phyloP scores from a whole-genome alignment of 169 alveolate genomes.

The Plasmodium gonderi region DNA sequence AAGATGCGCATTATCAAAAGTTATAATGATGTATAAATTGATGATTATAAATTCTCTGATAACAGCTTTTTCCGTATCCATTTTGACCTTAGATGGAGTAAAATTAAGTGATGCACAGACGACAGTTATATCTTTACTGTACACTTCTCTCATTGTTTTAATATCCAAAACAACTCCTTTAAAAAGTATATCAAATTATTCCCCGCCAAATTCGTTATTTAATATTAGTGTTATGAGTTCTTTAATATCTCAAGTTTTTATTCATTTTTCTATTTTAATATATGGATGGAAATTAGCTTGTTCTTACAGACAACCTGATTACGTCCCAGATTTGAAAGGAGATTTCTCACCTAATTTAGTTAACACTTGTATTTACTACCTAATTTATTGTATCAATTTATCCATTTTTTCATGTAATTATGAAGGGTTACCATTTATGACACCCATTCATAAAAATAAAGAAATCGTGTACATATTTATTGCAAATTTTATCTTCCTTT shows the following conservation, averaged over 20 bases:
- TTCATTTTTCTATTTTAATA: conserved; percentile 83
- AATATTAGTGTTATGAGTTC: conserved; percentile 78
- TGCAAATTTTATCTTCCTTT: conserved; percentile 29
- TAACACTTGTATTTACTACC: conserved; percentile 89
- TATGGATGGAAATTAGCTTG: conserved; percentile 87
- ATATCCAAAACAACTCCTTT: conserved; percentile 83
- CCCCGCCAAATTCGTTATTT: conserved; percentile 80
- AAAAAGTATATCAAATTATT: conserved; percentile 68
- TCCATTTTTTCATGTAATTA: conserved; percentile 89
- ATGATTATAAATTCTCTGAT: conserved; percentile 95
- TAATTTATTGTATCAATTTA: conserved; percentile 85
- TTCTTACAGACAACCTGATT: conserved; percentile 63
- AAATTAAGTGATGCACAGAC: conserved; percentile 98
- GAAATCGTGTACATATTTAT: conserved; percentile 56
- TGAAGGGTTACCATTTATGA: conserved; percentile 91
- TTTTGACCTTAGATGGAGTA: conserved; percentile 96
- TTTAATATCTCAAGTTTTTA: conserved; percentile 81
- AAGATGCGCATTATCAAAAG: conserved; percentile 95
- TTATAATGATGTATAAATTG: conserved; percentile 96
- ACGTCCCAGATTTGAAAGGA: conserved; percentile 85
- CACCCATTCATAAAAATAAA: conserved; percentile 83
- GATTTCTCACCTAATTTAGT: conserved; percentile 89
- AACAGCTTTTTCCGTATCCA: conserved; percentile 95
- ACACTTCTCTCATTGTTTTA: conserved; percentile 80
- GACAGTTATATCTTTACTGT: conserved; percentile 87